Base-by-base conservation (phyloP, 2,329 filamentous ascomycete species). In the Fusarium subglutinans region DNA sequence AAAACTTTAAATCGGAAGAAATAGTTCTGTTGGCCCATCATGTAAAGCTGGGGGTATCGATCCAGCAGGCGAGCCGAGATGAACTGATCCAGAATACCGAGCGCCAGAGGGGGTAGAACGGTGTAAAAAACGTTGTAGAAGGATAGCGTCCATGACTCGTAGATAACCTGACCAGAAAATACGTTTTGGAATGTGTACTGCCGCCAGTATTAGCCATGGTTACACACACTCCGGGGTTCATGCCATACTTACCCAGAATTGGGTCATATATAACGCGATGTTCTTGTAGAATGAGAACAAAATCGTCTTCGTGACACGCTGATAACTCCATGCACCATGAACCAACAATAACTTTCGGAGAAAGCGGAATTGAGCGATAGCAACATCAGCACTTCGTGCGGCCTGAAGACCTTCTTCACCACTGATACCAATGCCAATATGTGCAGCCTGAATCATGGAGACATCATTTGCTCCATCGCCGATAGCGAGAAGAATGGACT, bases 111-210 rank as follows among this genome's bases (percentile, higher is more conserved):
- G 22, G 96, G 96, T 24, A 98, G 87, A 26, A 97, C 93, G 2
- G 96, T 99, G 86, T 97, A 99, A 82, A 99, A 93, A 82, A 99
- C 95, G 86, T 99, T 99, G 88, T 98, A 99, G 85, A 98, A 97
- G 13, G 96, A 98, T n/a, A 99, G 87, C 0, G 95, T 98, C 97
- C 97, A 99, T 15, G 96, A 98, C 84, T 99, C 96, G 88, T 95
- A 98, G 81, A 99, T 98, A 80, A 98, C 94, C 81, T 98, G 93
- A 58, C 96, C 96, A 3, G 96, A 98, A 83, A 98, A 99, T 75
- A 94, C 94, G 82, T 99, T 99, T 89, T 98, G 95, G 86, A 99
- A 99, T 0, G 95, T 94, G 84, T 96, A 98, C 93, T 95, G 68
- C 3, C 15, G 17, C 70, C n/a, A 40, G 37, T 15, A 54, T 80